These are phyloP conservation scores for Scheffersomyces stipitis DNA, from an alignment of 805 yeast species.

Conservation along the genomic window DNA sequence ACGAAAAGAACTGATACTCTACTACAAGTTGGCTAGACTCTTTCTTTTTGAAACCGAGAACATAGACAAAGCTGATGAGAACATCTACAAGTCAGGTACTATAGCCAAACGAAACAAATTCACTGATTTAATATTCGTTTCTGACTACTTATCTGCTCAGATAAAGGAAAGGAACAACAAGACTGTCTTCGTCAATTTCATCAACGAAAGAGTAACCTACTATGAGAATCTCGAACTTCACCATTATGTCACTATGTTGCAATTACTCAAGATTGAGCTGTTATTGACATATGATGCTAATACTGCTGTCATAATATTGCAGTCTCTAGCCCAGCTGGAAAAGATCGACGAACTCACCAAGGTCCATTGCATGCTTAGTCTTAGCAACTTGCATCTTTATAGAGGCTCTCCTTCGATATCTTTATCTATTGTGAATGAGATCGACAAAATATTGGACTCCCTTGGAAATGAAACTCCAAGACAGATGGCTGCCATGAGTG, in stretches of 20 bases:
- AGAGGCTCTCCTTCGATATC: slow-evolving; percentile 15
- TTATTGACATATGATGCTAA: slow-evolving; percentile 24
- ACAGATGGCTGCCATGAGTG: slow-evolving; percentile 16
- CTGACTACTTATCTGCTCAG: slow-evolving; percentile 38
- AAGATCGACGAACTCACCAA: slow-evolving; percentile 6
- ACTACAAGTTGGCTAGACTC: slow-evolving; percentile 36
- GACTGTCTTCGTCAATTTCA: slow-evolving; percentile 27
- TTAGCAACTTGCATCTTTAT: slow-evolving; percentile 15
- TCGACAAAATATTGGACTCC: slow-evolving; percentile 2
- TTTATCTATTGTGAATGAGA: slow-evolving; percentile 4
- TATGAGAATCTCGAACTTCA: slow-evolving; percentile 11
- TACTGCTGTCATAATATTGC: slow-evolving; percentile 21
- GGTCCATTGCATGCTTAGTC: slow-evolving; percentile 12
- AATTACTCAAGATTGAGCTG: slow-evolving; percentile 28
- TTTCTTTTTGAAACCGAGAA: slow-evolving; percentile 43
- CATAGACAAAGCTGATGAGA: slow-evolving; percentile 40
- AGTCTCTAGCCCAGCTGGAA: slow-evolving; percentile 5
- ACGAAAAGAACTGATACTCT: slow-evolving; percentile 28
- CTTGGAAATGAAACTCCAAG: slow-evolving; percentile 1
- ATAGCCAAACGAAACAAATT: slow-evolving; percentile 28
- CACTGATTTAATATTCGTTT: slow-evolving; percentile 20
- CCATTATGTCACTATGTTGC: slow-evolving; percentile 26
- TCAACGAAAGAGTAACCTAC: slow-evolving; percentile 22
- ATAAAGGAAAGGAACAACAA: slow-evolving; percentile 30
- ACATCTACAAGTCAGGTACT: slow-evolving; percentile 28